Conservation (phyloP, 164 flowering plant genomes). For the Euptelea pleiosperma region DNA sequence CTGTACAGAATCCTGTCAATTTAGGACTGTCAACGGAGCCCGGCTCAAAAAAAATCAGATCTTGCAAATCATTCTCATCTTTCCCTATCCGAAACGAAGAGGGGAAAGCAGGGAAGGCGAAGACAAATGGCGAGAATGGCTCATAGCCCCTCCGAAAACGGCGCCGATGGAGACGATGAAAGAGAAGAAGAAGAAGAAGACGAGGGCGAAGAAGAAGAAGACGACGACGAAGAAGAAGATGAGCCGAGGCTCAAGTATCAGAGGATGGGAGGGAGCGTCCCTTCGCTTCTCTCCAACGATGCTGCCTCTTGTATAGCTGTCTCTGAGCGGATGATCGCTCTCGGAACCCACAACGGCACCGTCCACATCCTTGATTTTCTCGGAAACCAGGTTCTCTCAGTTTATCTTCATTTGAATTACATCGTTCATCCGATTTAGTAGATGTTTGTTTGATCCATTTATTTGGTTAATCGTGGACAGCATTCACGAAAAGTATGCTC, state of each 20-base stretch:
- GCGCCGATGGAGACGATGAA: constrained; percentile 87
- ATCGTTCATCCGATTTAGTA: background rate
- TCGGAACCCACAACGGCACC: constrained; percentile 86
- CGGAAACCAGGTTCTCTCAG: constrained; percentile 69
- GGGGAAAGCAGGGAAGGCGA: background rate
- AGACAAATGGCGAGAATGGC: constrained; percentile 2
- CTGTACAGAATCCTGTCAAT: too few relatives aligned
- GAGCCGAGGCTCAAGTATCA: constrained; percentile 98
- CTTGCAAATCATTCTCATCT: background rate
- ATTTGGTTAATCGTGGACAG: too few relatives aligned
- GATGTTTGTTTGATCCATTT: background rate
- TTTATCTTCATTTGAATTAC: background rate
- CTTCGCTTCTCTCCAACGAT: constrained; percentile 61
- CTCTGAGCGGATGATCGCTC: constrained; percentile 95
- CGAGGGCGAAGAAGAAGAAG: constrained; percentile 52
- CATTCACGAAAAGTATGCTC: too few relatives aligned
- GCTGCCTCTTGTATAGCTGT: constrained; percentile 90
- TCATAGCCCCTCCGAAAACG: constrained; percentile 51
- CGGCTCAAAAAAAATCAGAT: too few relatives aligned
- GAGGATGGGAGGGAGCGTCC: constrained; percentile 94
- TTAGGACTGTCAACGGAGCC: too few relatives aligned
- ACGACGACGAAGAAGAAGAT: constrained; percentile 84
- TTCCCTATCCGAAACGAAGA: background rate
- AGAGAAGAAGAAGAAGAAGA: constrained; percentile 48
- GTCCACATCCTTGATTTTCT: constrained; percentile 94